phyloP scores from a whole-genome alignment of 106 monocot species.

The Acanthochlamys bracteata region DNA sequence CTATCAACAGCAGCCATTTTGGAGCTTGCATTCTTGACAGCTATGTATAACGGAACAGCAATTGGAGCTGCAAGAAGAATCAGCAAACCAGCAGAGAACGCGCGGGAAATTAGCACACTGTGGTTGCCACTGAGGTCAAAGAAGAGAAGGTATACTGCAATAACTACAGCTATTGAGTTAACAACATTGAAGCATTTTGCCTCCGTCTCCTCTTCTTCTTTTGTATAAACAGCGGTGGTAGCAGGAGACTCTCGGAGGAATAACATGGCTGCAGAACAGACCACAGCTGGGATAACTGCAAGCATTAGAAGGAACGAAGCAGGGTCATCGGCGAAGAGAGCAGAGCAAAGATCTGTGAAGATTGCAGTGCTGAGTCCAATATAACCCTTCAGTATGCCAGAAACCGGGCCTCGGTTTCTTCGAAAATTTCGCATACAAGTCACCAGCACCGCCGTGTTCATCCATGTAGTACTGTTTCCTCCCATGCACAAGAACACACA shows the following conservation, averaged over 20 bases:
- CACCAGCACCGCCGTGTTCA: conserved; percentile 98
- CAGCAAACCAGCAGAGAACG: conserved; percentile 46
- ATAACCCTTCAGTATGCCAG: conserved; percentile 88
- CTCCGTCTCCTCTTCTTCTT: conserved; percentile 16
- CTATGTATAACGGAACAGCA: conserved; percentile 39
- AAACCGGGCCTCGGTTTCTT: conserved; percentile 64
- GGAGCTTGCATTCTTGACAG: conserved; percentile 7
- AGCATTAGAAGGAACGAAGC: conserved; percentile 70
- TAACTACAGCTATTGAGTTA: conserved; percentile 55
- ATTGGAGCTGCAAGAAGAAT: conserved; percentile 54
- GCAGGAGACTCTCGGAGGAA: conserved; percentile 50
- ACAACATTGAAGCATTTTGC: conserved; percentile 44
- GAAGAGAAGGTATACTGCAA: conserved; percentile 65
- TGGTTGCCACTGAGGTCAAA: conserved; percentile 55
- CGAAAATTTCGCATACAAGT: conserved; percentile 80
- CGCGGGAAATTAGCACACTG: conserved; percentile 18
- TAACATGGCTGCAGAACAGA: conserved; percentile 68
- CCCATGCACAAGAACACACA: conserved; percentile 85
- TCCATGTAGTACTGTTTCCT: conserved; percentile 95
- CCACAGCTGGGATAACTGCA: conserved; percentile 47
- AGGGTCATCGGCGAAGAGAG: conserved; percentile 66
- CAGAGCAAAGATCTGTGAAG: conserved; percentile 89
- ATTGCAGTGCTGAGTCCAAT: conserved; percentile 94
- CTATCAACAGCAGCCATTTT: neutral
- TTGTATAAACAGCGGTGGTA: neutral